Percentiles rank a stretch among this genome's conserved stretches.
Conservation (phyloP, 805 yeast species). For the Schwanniomyces occidentalis region DNA sequence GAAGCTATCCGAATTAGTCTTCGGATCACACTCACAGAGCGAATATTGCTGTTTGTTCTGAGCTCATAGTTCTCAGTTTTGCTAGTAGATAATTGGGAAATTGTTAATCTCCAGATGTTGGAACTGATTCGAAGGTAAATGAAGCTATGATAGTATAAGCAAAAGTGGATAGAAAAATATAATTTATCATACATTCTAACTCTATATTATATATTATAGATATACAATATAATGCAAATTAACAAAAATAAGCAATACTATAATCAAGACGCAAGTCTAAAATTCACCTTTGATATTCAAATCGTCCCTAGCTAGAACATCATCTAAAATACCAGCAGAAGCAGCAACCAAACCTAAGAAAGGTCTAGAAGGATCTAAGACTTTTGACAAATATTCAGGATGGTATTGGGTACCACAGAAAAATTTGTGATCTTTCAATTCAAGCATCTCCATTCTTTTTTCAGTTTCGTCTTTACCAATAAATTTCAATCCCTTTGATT, state of each 20-base stretch:
- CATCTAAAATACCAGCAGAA: conserved; percentile 76
- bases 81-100: too few species aligned
- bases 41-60: too few species aligned
- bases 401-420: conserved; percentile 96
- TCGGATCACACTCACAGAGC: too few species aligned
- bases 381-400: conserved; percentile 96
- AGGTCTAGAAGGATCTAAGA: conserved; percentile 94
- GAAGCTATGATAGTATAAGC: too few species aligned
- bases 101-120: too few species aligned
- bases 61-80: too few species aligned
- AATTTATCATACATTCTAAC: too few species aligned
- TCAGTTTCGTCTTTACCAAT: conserved; percentile 92
- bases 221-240: not conserved
- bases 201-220: not conserved
- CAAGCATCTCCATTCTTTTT: conserved; percentile 92
- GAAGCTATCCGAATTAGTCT: too few species aligned
- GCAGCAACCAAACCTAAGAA: conserved; percentile 97
- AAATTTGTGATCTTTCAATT: conserved; percentile 83
- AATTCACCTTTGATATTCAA: conserved; percentile 46
- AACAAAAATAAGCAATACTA: not conserved
- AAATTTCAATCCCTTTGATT: conserved; percentile 76
- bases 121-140: too few species aligned
- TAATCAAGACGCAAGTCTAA: conserved; percentile 14
- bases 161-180: too few species aligned
- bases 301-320: conserved; percentile 51